phyloP scores from a whole-genome alignment of 768 basidiomycete genomes.

The Kwoniella dendrophila region DNA sequence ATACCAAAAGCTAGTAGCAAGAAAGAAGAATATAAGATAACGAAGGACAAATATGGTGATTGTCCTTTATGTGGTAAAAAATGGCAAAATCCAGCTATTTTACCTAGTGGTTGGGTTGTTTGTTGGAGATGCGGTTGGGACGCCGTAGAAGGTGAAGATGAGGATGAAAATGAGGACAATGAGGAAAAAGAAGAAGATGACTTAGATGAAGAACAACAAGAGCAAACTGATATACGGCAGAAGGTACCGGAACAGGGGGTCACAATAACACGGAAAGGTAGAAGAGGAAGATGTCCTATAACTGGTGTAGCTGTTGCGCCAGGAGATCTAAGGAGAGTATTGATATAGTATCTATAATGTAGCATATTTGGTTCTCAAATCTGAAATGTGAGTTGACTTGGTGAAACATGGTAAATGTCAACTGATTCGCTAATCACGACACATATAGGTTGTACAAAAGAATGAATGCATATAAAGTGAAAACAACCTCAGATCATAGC shows the following conservation, averaged over 20 bases:
- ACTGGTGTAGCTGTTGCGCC: slow-evolving; percentile 73
- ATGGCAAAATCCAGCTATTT: slow-evolving; percentile 82
- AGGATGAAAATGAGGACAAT: slow-evolving; percentile 31
- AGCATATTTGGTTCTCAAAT: neutral
- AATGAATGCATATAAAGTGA: too few relatives aligned
- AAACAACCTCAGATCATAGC: too few relatives aligned
- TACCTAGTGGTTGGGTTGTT: slow-evolving; percentile 92
- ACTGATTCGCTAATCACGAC: too few relatives aligned
- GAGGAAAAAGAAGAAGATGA: slow-evolving; percentile 4
- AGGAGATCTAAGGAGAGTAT: slow-evolving; percentile 84
- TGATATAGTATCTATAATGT: slow-evolving; percentile 61
- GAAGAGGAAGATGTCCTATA: slow-evolving; percentile 77
- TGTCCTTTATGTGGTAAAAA: slow-evolving; percentile 77
- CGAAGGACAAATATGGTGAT: slow-evolving; percentile 69
- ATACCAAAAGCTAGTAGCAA: neutral
- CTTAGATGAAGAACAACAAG: neutral
- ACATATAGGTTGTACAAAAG: too few relatives aligned
- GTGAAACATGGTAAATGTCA: too few relatives aligned
- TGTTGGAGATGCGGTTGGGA: slow-evolving; percentile 90
- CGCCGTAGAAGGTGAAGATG: slow-evolving; percentile 65
- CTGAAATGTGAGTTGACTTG: too few relatives aligned
- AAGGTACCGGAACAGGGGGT: neutral
- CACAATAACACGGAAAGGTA: neutral
- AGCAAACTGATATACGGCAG: neutral
- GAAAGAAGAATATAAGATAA: slow-evolving; percentile 60